Evolutionary conservation across 768 basidiomycete species (phyloP), one percentile per base, ranked within the genome.

Genomic region (Hortiboletus campestris): DNA sequence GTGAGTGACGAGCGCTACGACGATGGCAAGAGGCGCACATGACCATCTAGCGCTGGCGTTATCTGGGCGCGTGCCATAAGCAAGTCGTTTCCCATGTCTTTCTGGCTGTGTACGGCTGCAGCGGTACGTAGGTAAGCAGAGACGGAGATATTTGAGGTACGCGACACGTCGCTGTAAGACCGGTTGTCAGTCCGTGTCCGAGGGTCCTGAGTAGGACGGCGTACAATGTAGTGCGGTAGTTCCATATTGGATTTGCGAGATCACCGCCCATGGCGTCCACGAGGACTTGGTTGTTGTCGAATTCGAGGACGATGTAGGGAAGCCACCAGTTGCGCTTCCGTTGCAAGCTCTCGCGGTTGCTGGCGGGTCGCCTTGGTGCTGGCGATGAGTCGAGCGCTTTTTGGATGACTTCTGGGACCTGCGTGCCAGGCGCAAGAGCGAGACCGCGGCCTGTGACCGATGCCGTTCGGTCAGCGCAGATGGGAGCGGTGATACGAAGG

Each of bases 261-360:
- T 98, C 93, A n/a, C 96, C 97, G 10, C 91, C 94, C 66, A 98
- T 81, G 12, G 95, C 94, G 76, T 98, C 96, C 53, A 98, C 88
- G 61, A 99, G 76, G 63, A 98, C 86, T 72, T 98, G 95, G 73
- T 98, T 98, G 80, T 93, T 94, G 76, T 94, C 91, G 77, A 95
- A 96, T 75, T 98, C 95, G 63, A 99, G 86, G 40, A 98, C 97
- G 69, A 98, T 90, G 63, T 90, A 98, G 29, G 97, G 97, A 35
- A 99, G 81, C 91, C 90, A 94, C 88, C 89, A 88, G 73, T 86
- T 89, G 56, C 94, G 92, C 72, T 87, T 92, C 61, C 97, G 82
- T 70, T 96, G 94, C 70, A 95, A 76, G 67, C 91, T 94, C 64
- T 98, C 96, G 43, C 95, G 82, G 70, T 91, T 88, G 72, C 84